Conservation (phyloP, 768 basidiomycete genomes). For the Mycena albidolilacea region DNA sequence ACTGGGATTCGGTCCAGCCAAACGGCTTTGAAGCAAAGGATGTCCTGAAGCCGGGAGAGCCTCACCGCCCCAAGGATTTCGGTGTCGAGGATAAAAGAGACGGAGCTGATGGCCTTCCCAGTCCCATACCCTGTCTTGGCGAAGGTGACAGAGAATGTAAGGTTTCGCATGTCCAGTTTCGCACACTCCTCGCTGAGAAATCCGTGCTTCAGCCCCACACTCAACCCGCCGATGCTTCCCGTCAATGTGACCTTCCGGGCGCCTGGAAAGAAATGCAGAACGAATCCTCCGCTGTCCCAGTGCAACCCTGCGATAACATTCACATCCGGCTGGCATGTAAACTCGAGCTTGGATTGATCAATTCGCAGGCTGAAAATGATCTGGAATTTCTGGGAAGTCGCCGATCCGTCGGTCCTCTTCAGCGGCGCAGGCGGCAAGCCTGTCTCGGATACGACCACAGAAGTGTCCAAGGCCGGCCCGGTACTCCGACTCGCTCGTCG, state of each 20-base stretch:
- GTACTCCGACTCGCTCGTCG: slow-evolving; percentile 61
- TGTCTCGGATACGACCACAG: slow-evolving; percentile 33
- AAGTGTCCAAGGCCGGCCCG: slow-evolving; percentile 28
- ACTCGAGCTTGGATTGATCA: slow-evolving; percentile 87
- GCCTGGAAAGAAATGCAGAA: slow-evolving; percentile 83
- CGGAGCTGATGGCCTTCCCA: slow-evolving; percentile 59
- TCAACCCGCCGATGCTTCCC: slow-evolving; percentile 86
- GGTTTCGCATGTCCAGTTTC: slow-evolving; percentile 84
- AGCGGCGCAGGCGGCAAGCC: slow-evolving; percentile 21
- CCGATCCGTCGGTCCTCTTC: neutral
- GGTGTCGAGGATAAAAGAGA: slow-evolving; percentile 89
- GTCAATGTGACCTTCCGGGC: slow-evolving; percentile 81
- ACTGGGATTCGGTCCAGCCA: slow-evolving; percentile 92
- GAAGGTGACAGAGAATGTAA: slow-evolving; percentile 83
- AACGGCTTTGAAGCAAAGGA: slow-evolving; percentile 95
- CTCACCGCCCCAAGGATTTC: slow-evolving; percentile 85
- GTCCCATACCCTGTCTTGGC: slow-evolving; percentile 61
- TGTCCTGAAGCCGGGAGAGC: slow-evolving; percentile 91
- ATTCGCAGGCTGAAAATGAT: slow-evolving; percentile 93
- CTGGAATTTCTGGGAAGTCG: slow-evolving; percentile 59
- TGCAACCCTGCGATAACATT: slow-evolving; percentile 91
- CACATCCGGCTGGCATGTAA: slow-evolving; percentile 93
- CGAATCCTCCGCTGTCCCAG: slow-evolving; percentile 96
- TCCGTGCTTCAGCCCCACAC: slow-evolving; percentile 86
- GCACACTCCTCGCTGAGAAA: slow-evolving; percentile 89